A percentile compares a stretch with the other conserved stretches of the same genome.
phyloP scores from a whole-genome alignment of 805 yeast genomes.

The Pichia cephalocereana region DNA sequence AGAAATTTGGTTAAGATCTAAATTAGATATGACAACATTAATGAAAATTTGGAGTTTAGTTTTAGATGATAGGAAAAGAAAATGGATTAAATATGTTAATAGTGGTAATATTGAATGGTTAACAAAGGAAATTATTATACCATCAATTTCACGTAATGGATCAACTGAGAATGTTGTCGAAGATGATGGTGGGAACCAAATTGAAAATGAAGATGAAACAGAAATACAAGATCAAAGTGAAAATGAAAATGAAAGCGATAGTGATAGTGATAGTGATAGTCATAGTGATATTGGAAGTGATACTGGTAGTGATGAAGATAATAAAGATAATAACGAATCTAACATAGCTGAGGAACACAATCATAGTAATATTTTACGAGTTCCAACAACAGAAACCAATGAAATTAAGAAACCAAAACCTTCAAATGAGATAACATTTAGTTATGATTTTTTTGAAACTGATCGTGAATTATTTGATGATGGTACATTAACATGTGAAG shows the following conservation, averaged over 20 bases:
- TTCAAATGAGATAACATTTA: neutral
- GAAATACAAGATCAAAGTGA: neutral
- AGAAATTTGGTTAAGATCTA: conserved; percentile 73
- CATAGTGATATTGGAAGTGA: too few species aligned
- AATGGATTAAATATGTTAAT: conserved; percentile 27
- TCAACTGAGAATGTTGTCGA: too few species aligned
- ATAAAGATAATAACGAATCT: neutral
- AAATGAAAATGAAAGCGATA: neutral
- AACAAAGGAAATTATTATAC: neutral
- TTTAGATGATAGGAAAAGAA: conserved; percentile 34
- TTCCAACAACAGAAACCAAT: too few species aligned
- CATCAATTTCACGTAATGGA: too few species aligned
- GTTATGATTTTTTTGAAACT: neutral
- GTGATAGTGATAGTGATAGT: too few species aligned
- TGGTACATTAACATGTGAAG: conserved; percentile 69
- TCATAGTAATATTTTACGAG: neutral
- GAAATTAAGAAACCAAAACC: neutral
- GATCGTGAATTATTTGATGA: conserved; percentile 55
- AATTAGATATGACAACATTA: conserved; percentile 53
- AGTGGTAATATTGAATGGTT: neutral
- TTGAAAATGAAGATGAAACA: too few species aligned
- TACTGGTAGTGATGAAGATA: neutral
- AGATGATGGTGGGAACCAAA: too few species aligned
- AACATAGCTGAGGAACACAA: neutral
- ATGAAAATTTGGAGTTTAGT: conserved; percentile 71